A percentile compares a stretch with the other conserved stretches of the same genome.
phyloP scores from a whole-genome alignment of 352 stramenopile genomes.

The Phytophthora brassicae region DNA sequence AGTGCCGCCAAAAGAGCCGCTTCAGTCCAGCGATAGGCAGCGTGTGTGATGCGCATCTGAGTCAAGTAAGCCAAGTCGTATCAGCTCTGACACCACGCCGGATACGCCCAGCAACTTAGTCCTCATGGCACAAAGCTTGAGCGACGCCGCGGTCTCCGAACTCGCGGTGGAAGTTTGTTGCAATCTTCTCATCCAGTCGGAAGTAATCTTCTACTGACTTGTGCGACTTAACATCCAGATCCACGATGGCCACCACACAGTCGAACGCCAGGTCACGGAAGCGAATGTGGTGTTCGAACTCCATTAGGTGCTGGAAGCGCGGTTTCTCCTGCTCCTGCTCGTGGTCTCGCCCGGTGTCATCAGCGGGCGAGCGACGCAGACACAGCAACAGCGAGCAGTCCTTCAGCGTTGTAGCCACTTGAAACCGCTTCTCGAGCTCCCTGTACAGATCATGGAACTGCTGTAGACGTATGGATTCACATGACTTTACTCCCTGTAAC shows the following conservation, averaged over 20 bases:
- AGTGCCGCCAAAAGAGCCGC: neutral
- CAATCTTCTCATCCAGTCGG: constrained; percentile 79
- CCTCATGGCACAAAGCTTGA: constrained; percentile 41
- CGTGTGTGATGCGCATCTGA: constrained; percentile 6
- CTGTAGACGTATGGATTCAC: constrained; percentile 41
- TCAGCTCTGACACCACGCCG: constrained; percentile 1
- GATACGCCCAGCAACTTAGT: constrained; percentile 33
- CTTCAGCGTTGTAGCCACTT: constrained; percentile 84
- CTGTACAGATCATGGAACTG: constrained; percentile 57
- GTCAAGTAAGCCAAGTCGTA: constrained; percentile 22
- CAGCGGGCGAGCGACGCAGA: constrained; percentile 48
- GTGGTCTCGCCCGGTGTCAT: constrained; percentile 18
- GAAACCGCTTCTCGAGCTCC: constrained; percentile 70
- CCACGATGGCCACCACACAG: constrained; percentile 81
- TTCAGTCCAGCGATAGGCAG: neutral
- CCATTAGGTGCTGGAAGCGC: constrained; percentile 59
- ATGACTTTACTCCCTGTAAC: constrained; percentile 33
- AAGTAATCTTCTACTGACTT: constrained; percentile 86
- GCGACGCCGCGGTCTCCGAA: constrained; percentile 39
- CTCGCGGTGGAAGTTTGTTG: constrained; percentile 51
- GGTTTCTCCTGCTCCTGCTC: constrained; percentile 12
- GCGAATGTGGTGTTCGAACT: constrained; percentile 66
- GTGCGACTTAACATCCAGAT: constrained; percentile 88
- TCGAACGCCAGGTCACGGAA: constrained; percentile 75
- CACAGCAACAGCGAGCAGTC: constrained; percentile 83